These are phyloP conservation scores for Dipteronia sinensis DNA, from an alignment of 345 rosid species.

Conservation along the genomic window DNA sequence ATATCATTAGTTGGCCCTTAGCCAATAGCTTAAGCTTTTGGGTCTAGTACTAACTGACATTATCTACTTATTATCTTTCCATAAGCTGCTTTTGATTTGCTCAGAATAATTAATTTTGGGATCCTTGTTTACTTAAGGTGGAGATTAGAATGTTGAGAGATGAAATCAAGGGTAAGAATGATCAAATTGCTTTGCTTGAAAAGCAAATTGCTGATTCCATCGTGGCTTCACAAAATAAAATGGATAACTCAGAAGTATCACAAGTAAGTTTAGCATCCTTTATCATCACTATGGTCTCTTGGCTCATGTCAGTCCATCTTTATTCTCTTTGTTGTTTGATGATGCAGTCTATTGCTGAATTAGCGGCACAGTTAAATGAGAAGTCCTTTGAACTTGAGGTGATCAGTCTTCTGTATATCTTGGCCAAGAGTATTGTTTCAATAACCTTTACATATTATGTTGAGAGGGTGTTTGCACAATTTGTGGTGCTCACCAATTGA, in stretches of 20 bases:
- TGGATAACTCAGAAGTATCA: slow-evolving; percentile 64
- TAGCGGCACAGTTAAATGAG: slow-evolving; percentile 80
- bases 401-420: slow-evolving; percentile 22
- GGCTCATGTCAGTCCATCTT: slow-evolving; percentile 23
- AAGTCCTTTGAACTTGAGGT: slow-evolving; percentile 98
- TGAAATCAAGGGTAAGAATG: slow-evolving; percentile 76
- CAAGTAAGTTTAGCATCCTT: slow-evolving; percentile 50
- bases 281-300: not conserved
- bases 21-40: no score
- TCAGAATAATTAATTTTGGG: slow-evolving; percentile 25
- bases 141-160: slow-evolving; percentile 68
- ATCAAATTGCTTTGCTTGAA: slow-evolving; percentile 76
- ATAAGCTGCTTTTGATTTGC: slow-evolving; percentile 19
- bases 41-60: no score
- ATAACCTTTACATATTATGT: slow-evolving; percentile 7
- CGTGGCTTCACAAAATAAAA: slow-evolving; percentile 51
- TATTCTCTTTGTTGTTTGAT: slow-evolving; percentile 26
- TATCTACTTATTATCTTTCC: slow-evolving; percentile 15
- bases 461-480: not conserved
- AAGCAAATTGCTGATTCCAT: slow-evolving; percentile 74
- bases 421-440: slow-evolving; percentile 8
- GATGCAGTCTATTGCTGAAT: slow-evolving; percentile 72
- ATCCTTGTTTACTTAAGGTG: slow-evolving; percentile 48
- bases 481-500: slow-evolving; percentile 5
- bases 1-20: no score